Conservation (phyloP, 495 filamentous ascomycete genomes). For the Penicillium maclennaniae region DNA sequence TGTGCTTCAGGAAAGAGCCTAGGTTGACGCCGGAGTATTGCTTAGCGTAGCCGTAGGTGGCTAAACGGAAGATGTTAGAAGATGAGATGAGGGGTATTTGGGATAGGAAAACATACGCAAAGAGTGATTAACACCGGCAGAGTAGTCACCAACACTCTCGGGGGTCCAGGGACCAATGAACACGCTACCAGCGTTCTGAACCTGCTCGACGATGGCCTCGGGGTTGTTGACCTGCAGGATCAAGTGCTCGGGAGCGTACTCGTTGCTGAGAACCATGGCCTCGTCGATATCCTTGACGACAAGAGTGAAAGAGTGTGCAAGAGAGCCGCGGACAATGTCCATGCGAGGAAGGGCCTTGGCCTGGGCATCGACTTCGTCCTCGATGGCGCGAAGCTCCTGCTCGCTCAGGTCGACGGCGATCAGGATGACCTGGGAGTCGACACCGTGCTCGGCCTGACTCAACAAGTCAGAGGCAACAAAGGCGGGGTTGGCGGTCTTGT, state of each 20-base stretch:
- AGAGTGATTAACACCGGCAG: constrained; percentile 94
- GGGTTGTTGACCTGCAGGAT: constrained; percentile 84
- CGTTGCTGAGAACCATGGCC: constrained; percentile 83
- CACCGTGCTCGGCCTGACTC: constrained; percentile 93
- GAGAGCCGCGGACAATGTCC: constrained; percentile 88
- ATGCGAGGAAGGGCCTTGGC: constrained; percentile 85
- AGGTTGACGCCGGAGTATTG: constrained; percentile 98
- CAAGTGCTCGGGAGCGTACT: constrained; percentile 95
- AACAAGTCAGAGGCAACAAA: constrained; percentile 95
- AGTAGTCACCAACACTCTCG: constrained; percentile 96
- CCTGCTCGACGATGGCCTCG: constrained; percentile 63
- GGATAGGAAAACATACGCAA: constrained; percentile 64
- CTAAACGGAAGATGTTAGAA: constrained; percentile 43
- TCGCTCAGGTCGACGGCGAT: constrained; percentile 80
- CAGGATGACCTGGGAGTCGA: constrained; percentile 90
- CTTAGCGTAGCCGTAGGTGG: constrained; percentile 95
- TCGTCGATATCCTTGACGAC: constrained; percentile 74
- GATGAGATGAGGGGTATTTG: neutral
- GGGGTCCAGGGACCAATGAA: constrained; percentile 96
- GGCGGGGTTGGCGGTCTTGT: constrained; percentile 81
- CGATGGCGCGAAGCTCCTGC: constrained; percentile 68
- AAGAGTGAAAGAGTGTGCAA: constrained; percentile 86
- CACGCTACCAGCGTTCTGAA: constrained; percentile 93
- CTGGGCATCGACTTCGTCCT: constrained; percentile 85
- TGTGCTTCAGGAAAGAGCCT: constrained; percentile 91